These are phyloP conservation scores for Penicillium macrosclerotiorum DNA, from an alignment of 495 filamentous ascomycete genomes.

Conservation along the genomic window DNA sequence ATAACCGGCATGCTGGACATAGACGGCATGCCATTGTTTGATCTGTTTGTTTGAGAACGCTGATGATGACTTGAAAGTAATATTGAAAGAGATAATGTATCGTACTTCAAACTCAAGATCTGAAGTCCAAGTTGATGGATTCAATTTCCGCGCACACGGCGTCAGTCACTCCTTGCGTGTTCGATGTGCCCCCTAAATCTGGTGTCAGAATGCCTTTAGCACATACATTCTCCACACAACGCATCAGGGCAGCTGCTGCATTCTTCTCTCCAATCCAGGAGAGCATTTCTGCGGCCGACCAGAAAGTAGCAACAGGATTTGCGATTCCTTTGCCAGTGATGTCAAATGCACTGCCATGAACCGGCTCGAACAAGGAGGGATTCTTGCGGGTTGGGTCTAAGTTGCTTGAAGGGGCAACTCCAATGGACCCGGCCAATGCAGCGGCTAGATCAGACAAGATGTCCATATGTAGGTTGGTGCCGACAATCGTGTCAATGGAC, in stretches of 20 bases:
- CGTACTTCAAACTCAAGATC: no score
- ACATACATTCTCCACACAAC: slow-evolving; percentile 54
- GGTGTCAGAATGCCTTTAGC: slow-evolving; percentile 49
- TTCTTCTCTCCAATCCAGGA: slow-evolving; percentile 55
- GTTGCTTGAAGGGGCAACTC: slow-evolving; percentile 53
- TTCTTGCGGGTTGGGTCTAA: slow-evolving; percentile 55
- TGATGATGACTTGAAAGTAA: no score
- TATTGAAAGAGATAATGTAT: no score
- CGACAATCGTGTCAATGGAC: slow-evolving; percentile 50
- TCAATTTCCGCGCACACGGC: slow-evolving; percentile 55
- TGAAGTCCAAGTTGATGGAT: no score
- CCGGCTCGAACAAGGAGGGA: slow-evolving; percentile 61
- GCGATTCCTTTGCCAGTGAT: slow-evolving; percentile 64
- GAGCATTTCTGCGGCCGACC: slow-evolving; percentile 64
- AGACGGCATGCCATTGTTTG: no score
- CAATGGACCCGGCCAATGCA: slow-evolving; percentile 46
- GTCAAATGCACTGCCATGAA: slow-evolving; percentile 61
- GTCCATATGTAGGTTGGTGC: slow-evolving; percentile 51
- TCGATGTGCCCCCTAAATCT: slow-evolving; percentile 53
- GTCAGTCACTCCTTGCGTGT: slow-evolving; percentile 54
- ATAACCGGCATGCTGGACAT: no score
- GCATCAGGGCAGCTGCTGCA: slow-evolving; percentile 51
- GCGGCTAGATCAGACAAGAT: slow-evolving; percentile 53
- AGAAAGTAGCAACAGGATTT: slow-evolving; percentile 65
- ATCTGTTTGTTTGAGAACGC: no score